Evolutionary conservation across 2,329 filamentous ascomycete species (phyloP), one percentile per base, ranked within the genome.

Genomic region (Pseudocercospora vitis): DNA sequence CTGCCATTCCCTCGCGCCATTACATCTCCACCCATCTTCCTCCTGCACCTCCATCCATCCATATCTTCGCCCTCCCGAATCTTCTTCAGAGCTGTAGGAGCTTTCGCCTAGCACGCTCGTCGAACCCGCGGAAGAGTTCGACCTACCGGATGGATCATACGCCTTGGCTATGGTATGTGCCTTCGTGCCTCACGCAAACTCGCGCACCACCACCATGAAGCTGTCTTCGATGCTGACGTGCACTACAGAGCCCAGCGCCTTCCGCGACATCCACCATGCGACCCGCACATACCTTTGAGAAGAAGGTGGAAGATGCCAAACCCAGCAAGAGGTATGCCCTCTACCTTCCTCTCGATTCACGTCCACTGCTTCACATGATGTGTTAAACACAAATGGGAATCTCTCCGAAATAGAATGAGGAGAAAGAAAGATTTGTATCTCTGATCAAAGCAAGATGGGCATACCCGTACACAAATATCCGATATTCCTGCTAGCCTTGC

Each of bases 321-420:
- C 84, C 89, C 45, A 88, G 88, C 28, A 99, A 97, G 75, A 89
- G 85, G 94, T 81, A 61, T 39, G 64, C 47, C 5, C 7, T 9
- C n/a, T 48, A 19, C 46, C 21, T 51, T 28, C 54, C 44, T 14
- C 47, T 32, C 45, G 37, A 24, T 26, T 47, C 26, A 50, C 42
- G 58, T 66, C 71, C 67, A 65, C 68, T 76, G 26, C 52, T 53
- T 65, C 78, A 84, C 79, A 95, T 95, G 91, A 95, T 89, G 82
- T 70, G 78, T 81, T 76, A 76, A 77, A 81, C 86, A 89, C 86
- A 95, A 96, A 82, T 99, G 94, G 94, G 94, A 99, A 99, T 99
- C 94, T 99, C 95, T 99, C 94, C 88, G 89, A 97, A 63, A 89
- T 81, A 75, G 78, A 75, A 81, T 99, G 94, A 89, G 87, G 94